Evolutionary conservation across 1,284 basidiomycete genomes (phyloP).

Genomic region (Earliella scabrosa): DNA sequence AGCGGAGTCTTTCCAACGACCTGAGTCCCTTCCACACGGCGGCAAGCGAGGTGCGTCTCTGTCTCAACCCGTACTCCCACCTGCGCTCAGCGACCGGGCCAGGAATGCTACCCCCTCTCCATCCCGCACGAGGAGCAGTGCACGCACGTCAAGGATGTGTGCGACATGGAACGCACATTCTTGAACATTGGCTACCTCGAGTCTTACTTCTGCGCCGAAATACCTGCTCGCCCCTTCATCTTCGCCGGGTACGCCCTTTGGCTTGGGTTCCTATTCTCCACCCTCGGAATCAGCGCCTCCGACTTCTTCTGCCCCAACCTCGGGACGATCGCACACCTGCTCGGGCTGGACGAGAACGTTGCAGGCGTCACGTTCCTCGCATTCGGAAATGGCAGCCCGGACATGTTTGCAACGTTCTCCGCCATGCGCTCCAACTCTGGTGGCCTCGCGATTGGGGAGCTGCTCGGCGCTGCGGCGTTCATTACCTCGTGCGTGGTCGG

Average conservation of each 20-base stretch:
- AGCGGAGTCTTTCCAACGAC: constrained; percentile 20
- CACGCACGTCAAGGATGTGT: constrained; percentile 56
- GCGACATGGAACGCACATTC: constrained; percentile 61
- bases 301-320: constrained; percentile 97
- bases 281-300: constrained; percentile 89
- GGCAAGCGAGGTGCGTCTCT: constrained; percentile 14
- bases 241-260: constrained; percentile 72
- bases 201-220: constrained; percentile 69
- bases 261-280: constrained; percentile 86
- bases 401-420: constrained; percentile 94
- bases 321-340: constrained; percentile 79
- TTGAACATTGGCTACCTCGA: constrained; percentile 72
- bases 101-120: constrained; percentile 48
- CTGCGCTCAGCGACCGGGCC: not conserved
- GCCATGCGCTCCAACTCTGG: constrained; percentile 89
- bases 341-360: constrained; percentile 88
- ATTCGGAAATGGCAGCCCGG: constrained; percentile 92
- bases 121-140: constrained; percentile 65
- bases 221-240: constrained; percentile 54
- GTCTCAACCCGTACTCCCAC: not conserved
- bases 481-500: constrained; percentile 96
- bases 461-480: constrained; percentile 94
- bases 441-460: constrained; percentile 91
- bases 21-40: constrained; percentile 3
- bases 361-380: constrained; percentile 94